Evolutionary conservation across 2,329 filamentous ascomycete genomes (phyloP).

Genomic region (Fusarium sp.): DNA sequence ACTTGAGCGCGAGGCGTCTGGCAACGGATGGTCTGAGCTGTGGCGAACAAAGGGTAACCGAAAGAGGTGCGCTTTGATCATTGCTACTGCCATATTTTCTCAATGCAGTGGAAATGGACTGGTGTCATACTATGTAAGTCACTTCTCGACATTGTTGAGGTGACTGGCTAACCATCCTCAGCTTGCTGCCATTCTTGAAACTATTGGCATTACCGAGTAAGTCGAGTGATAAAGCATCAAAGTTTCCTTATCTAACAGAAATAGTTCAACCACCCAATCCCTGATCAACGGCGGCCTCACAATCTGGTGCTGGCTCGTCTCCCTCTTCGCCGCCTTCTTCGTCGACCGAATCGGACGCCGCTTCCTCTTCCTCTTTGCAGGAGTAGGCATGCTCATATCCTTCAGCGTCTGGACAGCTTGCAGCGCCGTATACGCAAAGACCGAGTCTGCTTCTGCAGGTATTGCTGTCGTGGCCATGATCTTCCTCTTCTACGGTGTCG

Average conservation of each 20-base stretch:
- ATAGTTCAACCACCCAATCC: constrained; percentile 35
- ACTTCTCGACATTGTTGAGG: too few species aligned
- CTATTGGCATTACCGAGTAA: constrained; percentile 41
- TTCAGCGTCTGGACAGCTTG: constrained; percentile 41
- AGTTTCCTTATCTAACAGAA: not conserved
- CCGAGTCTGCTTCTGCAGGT: constrained; percentile 24
- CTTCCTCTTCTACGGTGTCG: constrained; percentile 41
- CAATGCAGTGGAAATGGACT: constrained; percentile 41
- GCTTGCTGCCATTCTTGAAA: constrained; percentile 36
- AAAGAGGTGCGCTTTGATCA: constrained; percentile 37
- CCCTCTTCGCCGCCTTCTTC: constrained; percentile 39
- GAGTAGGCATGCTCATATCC: constrained; percentile 38
- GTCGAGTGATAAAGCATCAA: fast-evolving
- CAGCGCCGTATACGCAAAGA: constrained; percentile 40
- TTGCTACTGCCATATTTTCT: constrained; percentile 36
- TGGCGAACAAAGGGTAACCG: constrained; percentile 37
- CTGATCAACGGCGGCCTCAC: constrained; percentile 43
- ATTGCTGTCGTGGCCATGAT: constrained; percentile 43
- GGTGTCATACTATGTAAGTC: constrained; percentile 39
- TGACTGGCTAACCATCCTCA: not conserved
- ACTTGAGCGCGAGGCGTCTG: constrained; percentile 26
- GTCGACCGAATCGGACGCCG: constrained; percentile 40
- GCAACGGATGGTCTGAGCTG: constrained; percentile 33
- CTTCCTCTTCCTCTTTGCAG: constrained; percentile 39
- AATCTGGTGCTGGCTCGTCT: constrained; percentile 41